phyloP scores from a whole-genome alignment of 2,329 filamentous ascomycete species.

The Cryoendolithus antarcticus region DNA sequence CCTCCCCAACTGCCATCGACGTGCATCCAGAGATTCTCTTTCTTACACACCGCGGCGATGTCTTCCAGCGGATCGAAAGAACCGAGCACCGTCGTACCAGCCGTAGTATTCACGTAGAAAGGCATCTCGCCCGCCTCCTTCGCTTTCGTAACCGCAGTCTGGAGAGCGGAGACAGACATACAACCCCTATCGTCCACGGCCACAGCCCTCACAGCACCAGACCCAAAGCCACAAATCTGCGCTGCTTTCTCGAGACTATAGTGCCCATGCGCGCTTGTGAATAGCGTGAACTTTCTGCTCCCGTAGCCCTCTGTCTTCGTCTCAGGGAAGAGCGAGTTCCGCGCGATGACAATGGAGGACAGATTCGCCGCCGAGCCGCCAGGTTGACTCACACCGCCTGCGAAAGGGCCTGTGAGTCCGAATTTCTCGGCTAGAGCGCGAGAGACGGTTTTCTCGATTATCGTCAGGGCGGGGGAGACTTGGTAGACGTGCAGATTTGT shows the following conservation, averaged over 20 bases:
- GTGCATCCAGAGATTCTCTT: conserved; percentile 76
- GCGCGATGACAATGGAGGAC: conserved; percentile 72
- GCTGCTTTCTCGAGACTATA: conserved; percentile 92
- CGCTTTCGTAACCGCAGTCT: conserved; percentile 48
- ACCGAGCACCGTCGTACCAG: conserved; percentile 85
- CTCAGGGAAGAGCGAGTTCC: conserved; percentile 71
- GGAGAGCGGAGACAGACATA: conserved; percentile 58
- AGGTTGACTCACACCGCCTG: conserved; percentile 62
- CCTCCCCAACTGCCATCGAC: conserved; percentile 90
- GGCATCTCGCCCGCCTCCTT: conserved; percentile 61
- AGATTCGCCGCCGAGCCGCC: conserved; percentile 78
- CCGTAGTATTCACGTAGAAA: conserved; percentile 90
- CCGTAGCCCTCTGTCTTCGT: conserved; percentile 64
- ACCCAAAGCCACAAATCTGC: conserved; percentile 78
- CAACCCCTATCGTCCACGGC: conserved; percentile 59
- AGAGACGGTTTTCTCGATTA: conserved; percentile 77
- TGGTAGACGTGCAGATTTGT: conserved; percentile 94
- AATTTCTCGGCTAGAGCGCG: conserved; percentile 62
- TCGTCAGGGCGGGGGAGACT: conserved; percentile 75
- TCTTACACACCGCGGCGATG: conserved; percentile 58
- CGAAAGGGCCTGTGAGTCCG: conserved; percentile 55
- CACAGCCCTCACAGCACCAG: conserved; percentile 57
- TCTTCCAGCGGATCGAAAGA: conserved; percentile 70
- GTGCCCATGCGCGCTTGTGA: conserved; percentile 82
- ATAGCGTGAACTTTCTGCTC: conserved; percentile 57